A percentile compares a stretch with the other conserved stretches of the same genome.
Evolutionary conservation across 176 grass and related monocot species (phyloP).

Genomic region (Aegilops umbellulata): DNA sequence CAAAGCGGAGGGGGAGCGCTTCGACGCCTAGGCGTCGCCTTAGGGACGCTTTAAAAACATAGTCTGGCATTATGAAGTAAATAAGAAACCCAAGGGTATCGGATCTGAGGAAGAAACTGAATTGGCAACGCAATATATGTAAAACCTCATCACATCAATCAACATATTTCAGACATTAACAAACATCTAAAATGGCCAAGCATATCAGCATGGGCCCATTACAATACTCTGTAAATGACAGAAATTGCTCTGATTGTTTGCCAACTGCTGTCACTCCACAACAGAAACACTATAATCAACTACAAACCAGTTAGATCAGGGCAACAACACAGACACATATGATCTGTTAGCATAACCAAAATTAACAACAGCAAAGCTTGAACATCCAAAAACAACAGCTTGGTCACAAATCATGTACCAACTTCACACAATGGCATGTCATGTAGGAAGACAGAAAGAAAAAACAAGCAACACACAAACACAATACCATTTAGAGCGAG

Average conservation of each 20-base stretch:
- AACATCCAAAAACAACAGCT: not conserved
- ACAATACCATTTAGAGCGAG: not conserved
- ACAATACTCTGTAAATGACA: not conserved
- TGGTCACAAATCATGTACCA: not conserved
- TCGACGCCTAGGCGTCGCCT: too few relatives aligned
- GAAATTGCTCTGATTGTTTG: not conserved
- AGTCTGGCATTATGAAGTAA: not conserved
- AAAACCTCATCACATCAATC: conserved; percentile 6
- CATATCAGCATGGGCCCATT: not conserved
- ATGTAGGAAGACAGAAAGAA: not conserved
- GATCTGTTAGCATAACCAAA: not conserved
- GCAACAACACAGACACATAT: not conserved
- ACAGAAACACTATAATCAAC: not conserved
- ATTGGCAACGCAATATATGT: not conserved
- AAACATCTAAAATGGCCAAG: not conserved
- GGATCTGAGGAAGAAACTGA: not conserved
- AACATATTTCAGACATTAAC: conserved; percentile 9
- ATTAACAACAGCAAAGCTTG: not conserved
- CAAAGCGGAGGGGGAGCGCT: too few relatives aligned
- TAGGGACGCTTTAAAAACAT: too few relatives aligned
- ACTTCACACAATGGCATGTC: not conserved
- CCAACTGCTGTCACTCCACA: not conserved
- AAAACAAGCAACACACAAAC: not conserved
- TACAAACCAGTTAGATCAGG: not conserved
- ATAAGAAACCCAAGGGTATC: not conserved